Percentiles rank a stretch among this genome's conserved stretches.
These are phyloP conservation scores for Diaporthe sp. DNA, from an alignment of 2,329 filamentous ascomycete species.

Conservation along the genomic window DNA sequence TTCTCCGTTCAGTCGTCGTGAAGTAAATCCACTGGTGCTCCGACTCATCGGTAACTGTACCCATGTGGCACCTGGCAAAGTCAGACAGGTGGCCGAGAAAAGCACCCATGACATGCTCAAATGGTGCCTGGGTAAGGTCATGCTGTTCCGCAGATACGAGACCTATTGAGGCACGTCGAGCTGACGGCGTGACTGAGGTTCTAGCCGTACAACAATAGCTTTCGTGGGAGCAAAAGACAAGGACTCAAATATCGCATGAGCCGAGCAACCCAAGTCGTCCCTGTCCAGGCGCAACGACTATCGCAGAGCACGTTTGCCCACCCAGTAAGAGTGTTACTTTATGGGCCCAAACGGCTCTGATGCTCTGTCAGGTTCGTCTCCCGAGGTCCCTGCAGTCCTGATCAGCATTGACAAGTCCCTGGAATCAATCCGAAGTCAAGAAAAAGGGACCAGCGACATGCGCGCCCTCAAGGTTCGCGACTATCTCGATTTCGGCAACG, in stretches of 20 bases:
- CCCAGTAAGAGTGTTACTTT: background rate
- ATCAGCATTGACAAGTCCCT: background rate
- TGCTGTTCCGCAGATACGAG: background rate
- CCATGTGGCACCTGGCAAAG: too few relatives aligned
- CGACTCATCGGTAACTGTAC: background rate
- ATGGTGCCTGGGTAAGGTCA: too few relatives aligned
- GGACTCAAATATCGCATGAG: background rate
- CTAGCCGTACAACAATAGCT: background rate
- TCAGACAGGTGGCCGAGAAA: too few relatives aligned
- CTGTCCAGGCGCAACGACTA: background rate
- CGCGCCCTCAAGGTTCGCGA: background rate
- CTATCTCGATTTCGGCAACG: constrained; percentile 11
- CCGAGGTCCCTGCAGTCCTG: background rate
- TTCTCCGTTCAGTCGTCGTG: background rate
- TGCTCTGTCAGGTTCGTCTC: background rate
- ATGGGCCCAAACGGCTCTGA: background rate
- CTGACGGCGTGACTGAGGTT: too few relatives aligned
- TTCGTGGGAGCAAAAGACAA: too few relatives aligned
- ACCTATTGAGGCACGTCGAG: too few relatives aligned
- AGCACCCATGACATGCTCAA: too few relatives aligned
- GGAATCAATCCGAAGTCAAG: background rate
- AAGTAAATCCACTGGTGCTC: too few relatives aligned
- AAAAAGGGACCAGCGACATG: background rate
- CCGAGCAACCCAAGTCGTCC: background rate
- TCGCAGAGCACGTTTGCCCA: background rate